Evolutionary conservation across 768 basidiomycete genomes (phyloP).

Genomic region (Strobilomyces dryophilus): DNA sequence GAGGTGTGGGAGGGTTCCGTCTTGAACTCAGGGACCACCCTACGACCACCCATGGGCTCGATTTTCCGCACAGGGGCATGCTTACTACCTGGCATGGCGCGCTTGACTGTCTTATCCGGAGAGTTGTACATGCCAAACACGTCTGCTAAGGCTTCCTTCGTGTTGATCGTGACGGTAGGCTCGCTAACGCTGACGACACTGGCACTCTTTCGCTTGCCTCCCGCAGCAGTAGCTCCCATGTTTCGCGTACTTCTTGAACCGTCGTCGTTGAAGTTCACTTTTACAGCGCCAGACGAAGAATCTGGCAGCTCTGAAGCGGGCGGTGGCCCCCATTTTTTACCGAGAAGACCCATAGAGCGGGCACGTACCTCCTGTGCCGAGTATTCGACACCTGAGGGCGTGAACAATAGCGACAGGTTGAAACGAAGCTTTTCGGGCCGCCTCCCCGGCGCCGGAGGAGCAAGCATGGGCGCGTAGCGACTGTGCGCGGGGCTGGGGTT

Average conservation of each 20-base stretch:
- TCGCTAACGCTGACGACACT: constrained; percentile 45
- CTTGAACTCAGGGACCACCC: constrained; percentile 17
- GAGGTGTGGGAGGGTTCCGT: constrained; percentile 36
- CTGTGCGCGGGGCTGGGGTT: constrained; percentile 30
- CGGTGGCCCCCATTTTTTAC: constrained; percentile 81
- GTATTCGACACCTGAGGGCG: constrained; percentile 76
- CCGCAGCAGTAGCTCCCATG: constrained; percentile 27
- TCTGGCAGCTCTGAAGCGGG: constrained; percentile 38
- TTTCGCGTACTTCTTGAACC: constrained; percentile 43
- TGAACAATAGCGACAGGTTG: constrained; percentile 65
- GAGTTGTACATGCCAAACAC: constrained; percentile 97
- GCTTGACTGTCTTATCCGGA: constrained; percentile 67
- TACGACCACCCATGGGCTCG: constrained; percentile 45
- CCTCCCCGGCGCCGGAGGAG: constrained; percentile 62
- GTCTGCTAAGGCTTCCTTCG: constrained; percentile 90
- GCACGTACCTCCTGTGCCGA: constrained; percentile 82
- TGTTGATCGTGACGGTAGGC: constrained; percentile 94
- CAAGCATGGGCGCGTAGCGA: constrained; percentile 71
- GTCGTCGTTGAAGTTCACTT: constrained; percentile 60
- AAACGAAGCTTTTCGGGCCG: constrained; percentile 71
- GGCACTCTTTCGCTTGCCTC: constrained; percentile 42
- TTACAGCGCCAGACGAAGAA: constrained; percentile 33
- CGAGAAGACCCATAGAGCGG: constrained; percentile 74
- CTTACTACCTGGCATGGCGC: constrained; percentile 58
- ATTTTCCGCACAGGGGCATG: constrained; percentile 68